phyloP scores from a whole-genome alignment of 2,329 filamentous ascomycete genomes.

The Aspergillus sp. region DNA sequence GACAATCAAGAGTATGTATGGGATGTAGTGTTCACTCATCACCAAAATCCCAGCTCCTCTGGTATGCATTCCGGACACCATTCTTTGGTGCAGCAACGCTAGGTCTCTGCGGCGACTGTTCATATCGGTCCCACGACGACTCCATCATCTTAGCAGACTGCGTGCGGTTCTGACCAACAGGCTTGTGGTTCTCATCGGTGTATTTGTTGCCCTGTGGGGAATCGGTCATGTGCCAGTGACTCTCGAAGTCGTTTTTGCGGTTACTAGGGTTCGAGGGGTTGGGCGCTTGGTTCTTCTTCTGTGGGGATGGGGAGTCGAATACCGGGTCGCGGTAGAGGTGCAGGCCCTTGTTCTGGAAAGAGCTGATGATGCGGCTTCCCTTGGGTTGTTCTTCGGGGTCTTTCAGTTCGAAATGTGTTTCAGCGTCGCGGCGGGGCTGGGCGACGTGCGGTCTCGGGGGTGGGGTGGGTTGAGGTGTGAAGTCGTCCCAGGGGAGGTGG shows the following conservation, averaged over 20 bases:
- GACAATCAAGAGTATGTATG: too few relatives aligned
- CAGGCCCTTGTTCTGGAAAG: slow-evolving; percentile 60
- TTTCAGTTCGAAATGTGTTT: slow-evolving; percentile 74
- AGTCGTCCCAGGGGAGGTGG: slow-evolving; percentile 69
- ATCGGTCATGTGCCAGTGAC: slow-evolving; percentile 72
- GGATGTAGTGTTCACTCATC: background rate
- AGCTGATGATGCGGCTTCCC: slow-evolving; percentile 32
- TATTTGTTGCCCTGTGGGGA: slow-evolving; percentile 30
- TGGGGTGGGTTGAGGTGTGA: slow-evolving; percentile 45
- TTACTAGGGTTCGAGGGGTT: slow-evolving; percentile 56
- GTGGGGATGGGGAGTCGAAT: slow-evolving; percentile 40
- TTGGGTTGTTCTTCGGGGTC: slow-evolving; percentile 60
- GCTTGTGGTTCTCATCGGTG: slow-evolving; percentile 33
- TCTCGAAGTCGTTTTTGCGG: slow-evolving; percentile 67
- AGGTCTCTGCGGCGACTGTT: slow-evolving; percentile 28
- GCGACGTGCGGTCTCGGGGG: slow-evolving; percentile 50
- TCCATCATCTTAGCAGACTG: slow-evolving; percentile 71
- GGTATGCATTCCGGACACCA: slow-evolving; percentile 22
- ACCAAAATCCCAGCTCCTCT: slow-evolving; percentile 37
- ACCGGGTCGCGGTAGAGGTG: slow-evolving; percentile 73
- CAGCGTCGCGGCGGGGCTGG: slow-evolving; percentile 70
- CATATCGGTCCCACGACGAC: slow-evolving; percentile 45
- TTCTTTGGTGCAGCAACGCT: slow-evolving; percentile 21
- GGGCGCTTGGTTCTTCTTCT: slow-evolving; percentile 44
- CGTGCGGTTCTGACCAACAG: slow-evolving; percentile 52